Conservation (phyloP, 352 stramenopile species). For the Phytophthora ramorum region DNA sequence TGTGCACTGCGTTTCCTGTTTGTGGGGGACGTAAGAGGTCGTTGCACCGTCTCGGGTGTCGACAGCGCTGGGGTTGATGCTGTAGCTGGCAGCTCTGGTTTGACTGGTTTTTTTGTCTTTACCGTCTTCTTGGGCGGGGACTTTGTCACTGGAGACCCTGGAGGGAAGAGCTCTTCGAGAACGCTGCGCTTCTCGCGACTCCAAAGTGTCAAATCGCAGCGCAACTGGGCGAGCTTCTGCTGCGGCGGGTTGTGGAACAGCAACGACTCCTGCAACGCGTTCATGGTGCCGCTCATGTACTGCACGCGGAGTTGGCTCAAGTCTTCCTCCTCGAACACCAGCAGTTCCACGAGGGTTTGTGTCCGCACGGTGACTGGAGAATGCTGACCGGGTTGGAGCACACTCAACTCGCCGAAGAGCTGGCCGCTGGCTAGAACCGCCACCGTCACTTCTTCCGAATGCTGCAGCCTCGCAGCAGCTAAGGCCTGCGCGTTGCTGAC, state of each 20-base stretch:
- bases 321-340: slow-evolving; percentile 62
- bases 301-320: slow-evolving; percentile 65
- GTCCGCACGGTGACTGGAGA: slow-evolving; percentile 68
- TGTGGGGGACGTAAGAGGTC: slow-evolving; percentile 22
- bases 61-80: too few species aligned
- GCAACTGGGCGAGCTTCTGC: slow-evolving; percentile 75
- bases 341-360: slow-evolving; percentile 70
- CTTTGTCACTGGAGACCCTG: slow-evolving; percentile 22
- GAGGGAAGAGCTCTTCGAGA: slow-evolving; percentile 52
- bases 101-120: slow-evolving; percentile 12
- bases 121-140: neutral
- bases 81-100: neutral
- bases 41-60: neutral
- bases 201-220: slow-evolving; percentile 57
- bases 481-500: slow-evolving; percentile 51
- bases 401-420: slow-evolving; percentile 76
- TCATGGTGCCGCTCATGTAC: slow-evolving; percentile 80
- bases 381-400: slow-evolving; percentile 68
- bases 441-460: slow-evolving; percentile 58
- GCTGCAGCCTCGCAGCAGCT: slow-evolving; percentile 19
- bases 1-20: neutral
- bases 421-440: slow-evolving; percentile 72
- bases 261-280: slow-evolving; percentile 76
- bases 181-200: slow-evolving; percentile 60
- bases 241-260: slow-evolving; percentile 83